Percentiles rank a stretch among this genome's conserved stretches.
Evolutionary conservation across 768 basidiomycete species (phyloP).

Genomic region (Coprinellus micaceus): DNA sequence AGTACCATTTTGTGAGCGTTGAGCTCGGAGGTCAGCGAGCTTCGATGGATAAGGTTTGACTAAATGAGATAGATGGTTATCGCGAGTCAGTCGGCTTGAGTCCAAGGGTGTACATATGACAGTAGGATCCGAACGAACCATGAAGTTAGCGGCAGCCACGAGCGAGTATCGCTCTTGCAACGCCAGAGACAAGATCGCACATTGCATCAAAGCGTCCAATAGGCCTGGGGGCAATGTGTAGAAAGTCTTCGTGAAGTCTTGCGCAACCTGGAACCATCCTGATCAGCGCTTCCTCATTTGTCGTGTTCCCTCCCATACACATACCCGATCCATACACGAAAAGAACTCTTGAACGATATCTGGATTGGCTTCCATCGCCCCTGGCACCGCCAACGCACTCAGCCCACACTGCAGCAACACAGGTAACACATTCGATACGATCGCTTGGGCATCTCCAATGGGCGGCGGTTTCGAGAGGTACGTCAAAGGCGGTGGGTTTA

Average conservation of each 20-base stretch:
- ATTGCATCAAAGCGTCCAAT: slow-evolving; percentile 66
- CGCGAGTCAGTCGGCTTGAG: too few relatives aligned
- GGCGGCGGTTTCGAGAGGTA: slow-evolving; percentile 49
- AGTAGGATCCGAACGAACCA: too few relatives aligned
- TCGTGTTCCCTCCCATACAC: too few relatives aligned
- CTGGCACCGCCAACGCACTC: slow-evolving; percentile 46
- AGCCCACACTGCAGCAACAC: slow-evolving; percentile 59
- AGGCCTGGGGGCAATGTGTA: slow-evolving; percentile 61
- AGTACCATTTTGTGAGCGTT: slow-evolving; percentile 41
- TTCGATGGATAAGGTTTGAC: slow-evolving; percentile 65
- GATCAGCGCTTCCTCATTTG: slow-evolving; percentile 25
- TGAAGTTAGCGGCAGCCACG: slow-evolving; percentile 75
- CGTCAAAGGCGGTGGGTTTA: slow-evolving; percentile 67
- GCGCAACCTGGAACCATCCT: slow-evolving; percentile 33
- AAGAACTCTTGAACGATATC: not conserved
- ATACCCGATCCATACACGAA: not conserved
- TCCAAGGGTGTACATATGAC: too few relatives aligned
- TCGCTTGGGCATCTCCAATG: slow-evolving; percentile 48
- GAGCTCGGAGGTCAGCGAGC: slow-evolving; percentile 60
- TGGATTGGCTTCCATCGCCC: slow-evolving; percentile 59
- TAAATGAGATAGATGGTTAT: too few relatives aligned
- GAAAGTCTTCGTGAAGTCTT: slow-evolving; percentile 58
- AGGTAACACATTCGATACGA: slow-evolving; percentile 54
- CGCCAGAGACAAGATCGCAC: slow-evolving; percentile 60
- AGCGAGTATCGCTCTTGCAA: slow-evolving; percentile 85